Conservation (phyloP, 129 eudicot species). For the Tagetes erecta region DNA sequence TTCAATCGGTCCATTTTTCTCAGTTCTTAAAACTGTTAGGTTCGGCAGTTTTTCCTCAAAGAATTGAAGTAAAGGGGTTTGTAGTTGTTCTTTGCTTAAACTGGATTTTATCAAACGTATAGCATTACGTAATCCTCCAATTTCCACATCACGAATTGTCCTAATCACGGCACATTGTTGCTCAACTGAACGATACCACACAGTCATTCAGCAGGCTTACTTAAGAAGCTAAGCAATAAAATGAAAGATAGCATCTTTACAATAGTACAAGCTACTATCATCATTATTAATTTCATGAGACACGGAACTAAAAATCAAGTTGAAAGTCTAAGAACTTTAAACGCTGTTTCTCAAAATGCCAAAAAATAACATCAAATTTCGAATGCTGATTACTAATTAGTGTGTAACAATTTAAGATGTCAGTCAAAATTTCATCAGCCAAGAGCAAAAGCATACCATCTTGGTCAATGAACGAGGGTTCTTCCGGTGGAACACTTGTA, state of each 20-base stretch:
- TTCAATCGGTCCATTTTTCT: constrained; percentile 46
- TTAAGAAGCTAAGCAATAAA: neutral
- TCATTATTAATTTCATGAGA: neutral
- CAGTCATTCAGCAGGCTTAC: neutral
- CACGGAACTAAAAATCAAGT: neutral
- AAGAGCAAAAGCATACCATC: constrained; percentile 41
- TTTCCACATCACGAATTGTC: constrained; percentile 66
- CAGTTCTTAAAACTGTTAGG: constrained; percentile 44
- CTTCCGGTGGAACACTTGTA: constrained; percentile 29
- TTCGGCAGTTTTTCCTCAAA: constrained; percentile 66
- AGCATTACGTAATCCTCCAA: constrained; percentile 57
- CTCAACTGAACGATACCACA: constrained; percentile 42
- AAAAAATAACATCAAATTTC: neutral
- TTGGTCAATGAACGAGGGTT: constrained; percentile 38
- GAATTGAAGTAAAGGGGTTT: constrained; percentile 55
- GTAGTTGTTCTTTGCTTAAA: constrained; percentile 59
- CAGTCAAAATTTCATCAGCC: neutral
- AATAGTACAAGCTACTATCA: neutral
- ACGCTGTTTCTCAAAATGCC: neutral
- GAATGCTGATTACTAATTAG: neutral
- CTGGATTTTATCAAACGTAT: constrained; percentile 56
- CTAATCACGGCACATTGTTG: constrained; percentile 68
- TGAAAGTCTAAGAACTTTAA: neutral
- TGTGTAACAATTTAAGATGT: neutral
- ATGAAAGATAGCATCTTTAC: neutral